Base-by-base conservation (phyloP, 75 land plant species). In the Chamaecyparis obtusa region DNA sequence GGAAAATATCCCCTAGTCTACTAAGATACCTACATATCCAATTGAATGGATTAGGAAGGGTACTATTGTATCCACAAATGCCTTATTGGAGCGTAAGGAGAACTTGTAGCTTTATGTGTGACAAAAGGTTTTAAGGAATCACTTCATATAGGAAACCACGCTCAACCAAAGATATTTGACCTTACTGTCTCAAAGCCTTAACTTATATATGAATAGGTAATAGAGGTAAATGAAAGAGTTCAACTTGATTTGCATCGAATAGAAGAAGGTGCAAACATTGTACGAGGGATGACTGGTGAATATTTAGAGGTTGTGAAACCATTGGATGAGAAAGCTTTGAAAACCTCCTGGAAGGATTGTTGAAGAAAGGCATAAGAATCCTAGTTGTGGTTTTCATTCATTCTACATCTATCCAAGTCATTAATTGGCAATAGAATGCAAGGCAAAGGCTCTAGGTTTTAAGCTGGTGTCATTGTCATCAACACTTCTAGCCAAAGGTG, bases 1-100 rank as follows among this genome's bases (percentile, higher is more conserved):
- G 99, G 33, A 94, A 83, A 87, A 89, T 37, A 95, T 96, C 36
- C 95, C 97, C 0, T 86, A 97, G 36, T 84, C 95, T 32, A 89
- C 90, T 3, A 97, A 95, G 85, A 92, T 98, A 49, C 99, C 99
- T 13, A 98, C 99, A 8, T 90, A 94, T 17, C 92, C 88, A 87
- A 97, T 98, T 54, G 99, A 96, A 69, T 98, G 99, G 99, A 94
- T 98, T 64, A 93, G 99, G 85, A 98, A 97, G 99, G 99, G 99
- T 19, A 98, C 99, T 14, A 98, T 99, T 36, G 99, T 98, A 44
- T 99, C 99, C 35, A 98, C 99, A 51, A 98, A 98, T 91, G 99
- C 99, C 60, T 89, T 98, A n/a, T 88, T 98, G 48, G 99, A 98
- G 88, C 86, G 99, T 60, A 98, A 95, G 82, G 99, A 9, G 97